phyloP scores from a whole-genome alignment of 257 asterid genomes.

The Gentiana dahurica region DNA sequence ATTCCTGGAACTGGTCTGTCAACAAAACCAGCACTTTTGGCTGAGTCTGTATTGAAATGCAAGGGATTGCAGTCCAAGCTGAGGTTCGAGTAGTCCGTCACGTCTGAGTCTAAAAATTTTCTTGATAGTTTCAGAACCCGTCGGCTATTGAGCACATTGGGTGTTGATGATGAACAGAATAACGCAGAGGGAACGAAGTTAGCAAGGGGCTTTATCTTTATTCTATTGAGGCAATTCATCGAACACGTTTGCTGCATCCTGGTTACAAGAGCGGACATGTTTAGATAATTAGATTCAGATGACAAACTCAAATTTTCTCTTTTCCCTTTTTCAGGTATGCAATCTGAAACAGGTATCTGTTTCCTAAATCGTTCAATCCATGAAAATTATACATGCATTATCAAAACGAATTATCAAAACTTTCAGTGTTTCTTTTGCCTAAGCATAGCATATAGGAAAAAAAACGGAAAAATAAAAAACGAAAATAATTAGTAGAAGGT shows the following conservation, averaged over 20 bases:
- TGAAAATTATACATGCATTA: too few species aligned
- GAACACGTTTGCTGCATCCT: not conserved
- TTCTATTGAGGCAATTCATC: conserved; percentile 14
- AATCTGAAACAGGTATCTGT: too few species aligned
- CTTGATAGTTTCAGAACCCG: conserved; percentile 44
- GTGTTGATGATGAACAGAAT: conserved; percentile 19
- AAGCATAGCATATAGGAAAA: too few species aligned
- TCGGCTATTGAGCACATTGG: conserved; percentile 34
- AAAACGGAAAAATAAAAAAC: too few species aligned
- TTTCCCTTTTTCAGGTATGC: too few species aligned
- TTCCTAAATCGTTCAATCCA: too few species aligned
- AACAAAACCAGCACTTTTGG: conserved; percentile 47
- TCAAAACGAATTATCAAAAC: too few species aligned
- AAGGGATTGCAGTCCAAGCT: conserved; percentile 62
- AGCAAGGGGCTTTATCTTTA: conserved; percentile 2
- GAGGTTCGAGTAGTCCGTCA: conserved; percentile 49
- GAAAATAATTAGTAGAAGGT: too few species aligned
- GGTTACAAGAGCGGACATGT: too few species aligned
- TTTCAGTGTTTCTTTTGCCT: too few species aligned
- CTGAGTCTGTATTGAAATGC: conserved; percentile 53
- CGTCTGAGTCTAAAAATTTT: conserved; percentile 35
- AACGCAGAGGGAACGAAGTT: not conserved
- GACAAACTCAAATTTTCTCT: too few species aligned
- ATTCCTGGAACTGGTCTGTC: conserved; percentile 62
- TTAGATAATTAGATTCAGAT: too few species aligned